phyloP scores from a whole-genome alignment of 108 stramenopile genomes.

The Cyclotella baltica region DNA sequence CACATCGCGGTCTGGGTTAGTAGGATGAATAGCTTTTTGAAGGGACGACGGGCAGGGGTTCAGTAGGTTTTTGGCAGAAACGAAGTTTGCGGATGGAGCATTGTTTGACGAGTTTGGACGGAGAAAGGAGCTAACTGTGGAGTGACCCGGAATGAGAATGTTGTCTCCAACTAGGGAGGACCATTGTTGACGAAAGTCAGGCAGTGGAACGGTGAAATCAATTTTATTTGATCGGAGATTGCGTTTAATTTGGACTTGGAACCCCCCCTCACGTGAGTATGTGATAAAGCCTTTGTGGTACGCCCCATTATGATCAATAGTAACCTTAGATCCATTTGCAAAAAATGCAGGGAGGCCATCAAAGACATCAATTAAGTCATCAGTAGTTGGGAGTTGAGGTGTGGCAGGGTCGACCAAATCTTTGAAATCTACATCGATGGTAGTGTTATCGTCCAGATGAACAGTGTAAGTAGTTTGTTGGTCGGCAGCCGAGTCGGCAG shows the following conservation, averaged over 20 bases:
- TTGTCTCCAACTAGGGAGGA: background rate
- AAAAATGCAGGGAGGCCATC: background rate
- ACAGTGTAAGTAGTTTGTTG: background rate
- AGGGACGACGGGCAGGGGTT: conserved; percentile 17
- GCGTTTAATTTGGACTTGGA: background rate
- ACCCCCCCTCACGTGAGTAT: background rate
- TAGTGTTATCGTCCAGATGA: conserved; percentile 7
- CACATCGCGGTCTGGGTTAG: conserved; percentile 10
- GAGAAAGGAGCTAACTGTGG: conserved; percentile 11
- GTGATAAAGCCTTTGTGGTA: conserved; percentile 17
- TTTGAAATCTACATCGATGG: background rate
- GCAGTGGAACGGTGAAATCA: conserved; percentile 6
- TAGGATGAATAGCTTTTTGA: conserved; percentile 8
- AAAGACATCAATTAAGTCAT: background rate
- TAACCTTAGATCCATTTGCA: background rate
- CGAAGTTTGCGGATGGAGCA: conserved; percentile 2
- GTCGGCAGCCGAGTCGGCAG: background rate
- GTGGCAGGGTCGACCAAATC: background rate
- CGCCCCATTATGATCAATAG: conserved; percentile 7
- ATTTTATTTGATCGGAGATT: conserved; percentile 1
- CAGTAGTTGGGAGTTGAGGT: background rate
- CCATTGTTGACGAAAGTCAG: conserved; percentile 12
- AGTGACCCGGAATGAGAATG: background rate
- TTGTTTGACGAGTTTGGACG: background rate
- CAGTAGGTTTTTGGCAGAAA: conserved; percentile 11